Evolutionary conservation across 257 asterid genomes (phyloP).

Genomic region (Voacanga thouarsii): DNA sequence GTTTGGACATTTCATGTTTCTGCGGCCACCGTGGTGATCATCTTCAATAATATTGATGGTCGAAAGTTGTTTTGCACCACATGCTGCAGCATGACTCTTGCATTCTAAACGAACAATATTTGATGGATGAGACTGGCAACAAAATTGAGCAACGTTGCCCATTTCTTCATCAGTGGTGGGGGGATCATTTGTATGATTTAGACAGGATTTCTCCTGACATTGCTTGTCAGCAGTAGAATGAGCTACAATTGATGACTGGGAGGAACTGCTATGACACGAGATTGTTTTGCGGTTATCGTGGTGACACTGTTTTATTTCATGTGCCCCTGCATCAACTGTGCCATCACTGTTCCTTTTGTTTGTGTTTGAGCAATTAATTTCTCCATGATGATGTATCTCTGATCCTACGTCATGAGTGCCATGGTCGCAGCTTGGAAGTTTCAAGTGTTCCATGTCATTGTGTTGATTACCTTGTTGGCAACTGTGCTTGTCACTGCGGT

Average conservation of each 20-base stretch:
- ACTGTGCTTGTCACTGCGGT: constrained; percentile 5
- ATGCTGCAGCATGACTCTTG: constrained; percentile 13
- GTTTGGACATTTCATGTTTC: background rate
- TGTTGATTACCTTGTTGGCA: background rate
- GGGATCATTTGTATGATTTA: background rate
- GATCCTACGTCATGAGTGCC: constrained; percentile 14
- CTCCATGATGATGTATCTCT: background rate
- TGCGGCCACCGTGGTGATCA: constrained; percentile 16
- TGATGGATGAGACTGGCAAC: constrained; percentile 26
- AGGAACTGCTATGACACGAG: constrained; percentile 2
- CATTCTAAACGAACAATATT: constrained; percentile 10
- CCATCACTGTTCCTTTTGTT: constrained; percentile 4
- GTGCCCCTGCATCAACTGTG: constrained; percentile 11
- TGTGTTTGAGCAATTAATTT: background rate
- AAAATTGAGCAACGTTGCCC: constrained; percentile 7
- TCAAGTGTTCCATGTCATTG: background rate
- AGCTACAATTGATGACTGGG: background rate
- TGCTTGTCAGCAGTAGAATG: background rate
- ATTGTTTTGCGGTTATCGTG: constrained; percentile 1
- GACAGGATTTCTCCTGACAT: constrained; percentile 7
- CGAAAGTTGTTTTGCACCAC: constrained; percentile 10
- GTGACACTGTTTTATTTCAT: constrained; percentile 10
- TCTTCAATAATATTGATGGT: constrained; percentile 7
- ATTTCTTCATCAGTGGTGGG: constrained; percentile 6
- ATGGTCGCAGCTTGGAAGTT: constrained; percentile 18